These are phyloP conservation scores for Rauvolfia tetraphylla DNA, from an alignment of 257 asterid genomes.

Conservation along the genomic window DNA sequence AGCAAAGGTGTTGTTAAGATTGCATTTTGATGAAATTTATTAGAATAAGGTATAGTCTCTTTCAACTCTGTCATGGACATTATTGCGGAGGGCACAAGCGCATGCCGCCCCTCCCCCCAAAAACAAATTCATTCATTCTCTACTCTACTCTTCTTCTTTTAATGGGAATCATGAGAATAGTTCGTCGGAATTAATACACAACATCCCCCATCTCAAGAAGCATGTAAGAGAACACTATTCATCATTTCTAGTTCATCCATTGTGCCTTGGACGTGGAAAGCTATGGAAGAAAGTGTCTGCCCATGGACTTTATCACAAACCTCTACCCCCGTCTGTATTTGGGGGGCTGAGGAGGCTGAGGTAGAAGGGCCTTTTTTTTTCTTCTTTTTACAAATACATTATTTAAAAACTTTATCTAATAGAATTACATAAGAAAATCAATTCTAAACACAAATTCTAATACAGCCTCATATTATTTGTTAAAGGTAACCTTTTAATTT, in stretches of 20 bases:
- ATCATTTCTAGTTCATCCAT: neutral
- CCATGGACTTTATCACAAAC: too few relatives aligned
- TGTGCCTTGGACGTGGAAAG: neutral
- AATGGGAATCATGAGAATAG: conserved; percentile 15
- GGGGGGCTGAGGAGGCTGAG: too few relatives aligned
- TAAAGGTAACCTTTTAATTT: too few relatives aligned
- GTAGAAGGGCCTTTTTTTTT: too few relatives aligned
- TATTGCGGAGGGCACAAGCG: conserved; percentile 20
- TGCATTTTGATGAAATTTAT: conserved; percentile 1
- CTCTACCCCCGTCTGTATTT: too few relatives aligned
- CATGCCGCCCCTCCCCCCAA: conserved; percentile 24
- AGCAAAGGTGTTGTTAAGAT: conserved; percentile 26
- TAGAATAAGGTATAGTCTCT: neutral
- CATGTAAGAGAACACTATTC: neutral
- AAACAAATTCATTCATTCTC: neutral
- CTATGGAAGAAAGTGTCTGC: too few relatives aligned
- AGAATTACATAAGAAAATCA: too few relatives aligned
- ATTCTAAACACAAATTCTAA: too few relatives aligned
- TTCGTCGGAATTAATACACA: neutral
- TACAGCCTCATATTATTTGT: too few relatives aligned
- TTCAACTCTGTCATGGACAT: conserved; percentile 4
- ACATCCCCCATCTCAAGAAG: conserved; percentile 2
- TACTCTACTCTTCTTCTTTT: neutral
- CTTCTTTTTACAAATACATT: too few relatives aligned
- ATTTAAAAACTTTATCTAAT: too few relatives aligned